Conservation (phyloP, 371 early-diverging fungal species). For the Zychaea mexicana region DNA sequence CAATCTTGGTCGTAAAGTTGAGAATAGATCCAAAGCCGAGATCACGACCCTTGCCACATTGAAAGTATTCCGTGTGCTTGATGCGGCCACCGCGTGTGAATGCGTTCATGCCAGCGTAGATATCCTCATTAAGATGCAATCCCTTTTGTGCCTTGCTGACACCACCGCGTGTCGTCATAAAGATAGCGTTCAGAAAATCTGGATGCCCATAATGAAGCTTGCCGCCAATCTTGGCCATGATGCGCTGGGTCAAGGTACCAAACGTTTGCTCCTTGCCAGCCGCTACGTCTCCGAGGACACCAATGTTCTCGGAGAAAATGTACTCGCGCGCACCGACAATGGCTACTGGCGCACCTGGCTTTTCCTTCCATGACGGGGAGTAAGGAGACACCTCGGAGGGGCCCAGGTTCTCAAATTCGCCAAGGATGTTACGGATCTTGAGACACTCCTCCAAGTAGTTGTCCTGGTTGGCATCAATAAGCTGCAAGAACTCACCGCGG, state of each 20-base stretch:
- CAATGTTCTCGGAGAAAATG: constrained; percentile 89
- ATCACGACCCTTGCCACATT: constrained; percentile 93
- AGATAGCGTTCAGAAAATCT: constrained; percentile 88
- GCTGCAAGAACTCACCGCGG: constrained; percentile 84
- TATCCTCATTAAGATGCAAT: constrained; percentile 91
- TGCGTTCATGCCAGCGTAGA: constrained; percentile 93
- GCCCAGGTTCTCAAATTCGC: constrained; percentile 84
- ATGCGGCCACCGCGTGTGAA: constrained; percentile 85
- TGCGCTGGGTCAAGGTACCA: constrained; percentile 87
- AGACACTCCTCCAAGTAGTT: constrained; percentile 88
- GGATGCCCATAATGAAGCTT: constrained; percentile 91
- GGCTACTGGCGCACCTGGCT: constrained; percentile 77
- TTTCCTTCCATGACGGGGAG: constrained; percentile 51
- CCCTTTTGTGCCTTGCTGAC: constrained; percentile 92
- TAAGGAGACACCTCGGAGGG: constrained; percentile 70
- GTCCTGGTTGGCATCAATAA: constrained; percentile 93
- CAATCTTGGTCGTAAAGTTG: constrained; percentile 89
- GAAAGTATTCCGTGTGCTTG: constrained; percentile 90
- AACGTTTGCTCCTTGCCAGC: constrained; percentile 92
- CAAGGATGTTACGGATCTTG: constrained; percentile 84
- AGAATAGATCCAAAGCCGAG: constrained; percentile 89
- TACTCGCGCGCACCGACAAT: constrained; percentile 93
- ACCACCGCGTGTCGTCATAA: constrained; percentile 88
- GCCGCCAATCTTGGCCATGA: constrained; percentile 85
- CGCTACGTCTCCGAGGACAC: constrained; percentile 88